Percentiles rank a stretch among this genome's conserved stretches.
These are phyloP conservation scores for Cicer pinnatifidum DNA, from an alignment of 306 rosid genomes.

Conservation along the genomic window DNA sequence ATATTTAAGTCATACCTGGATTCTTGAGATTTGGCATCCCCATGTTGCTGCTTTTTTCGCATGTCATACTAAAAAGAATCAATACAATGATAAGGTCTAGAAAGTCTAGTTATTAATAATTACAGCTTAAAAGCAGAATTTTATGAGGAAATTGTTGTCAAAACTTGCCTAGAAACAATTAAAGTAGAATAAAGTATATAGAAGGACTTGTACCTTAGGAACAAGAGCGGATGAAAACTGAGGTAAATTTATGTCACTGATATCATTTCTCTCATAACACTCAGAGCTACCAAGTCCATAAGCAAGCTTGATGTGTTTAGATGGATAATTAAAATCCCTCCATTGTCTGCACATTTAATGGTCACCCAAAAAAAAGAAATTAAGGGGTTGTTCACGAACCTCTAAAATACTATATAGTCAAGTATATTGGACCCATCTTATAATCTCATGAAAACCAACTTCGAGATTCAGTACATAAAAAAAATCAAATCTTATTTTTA, in stretches of 20 bases:
- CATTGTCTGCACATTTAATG: slow-evolving; percentile 68
- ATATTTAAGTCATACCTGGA: slow-evolving; percentile 60
- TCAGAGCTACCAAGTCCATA: slow-evolving; percentile 48
- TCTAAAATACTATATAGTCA: slow-evolving; percentile 1
- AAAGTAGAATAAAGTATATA: slow-evolving; percentile 4
- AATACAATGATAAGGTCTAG: slow-evolving; percentile 11
- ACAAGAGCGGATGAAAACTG: slow-evolving; percentile 81
- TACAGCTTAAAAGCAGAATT: background rate
- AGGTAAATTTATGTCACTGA: slow-evolving; percentile 50
- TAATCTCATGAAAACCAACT: background rate
- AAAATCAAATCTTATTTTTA: slow-evolving; percentile 9
- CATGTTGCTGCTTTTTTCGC: slow-evolving; percentile 51
- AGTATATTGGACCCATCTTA: background rate
- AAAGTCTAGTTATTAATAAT: slow-evolving; percentile 16
- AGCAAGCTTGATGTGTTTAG: slow-evolving; percentile 64
- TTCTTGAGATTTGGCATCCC: slow-evolving; percentile 50
- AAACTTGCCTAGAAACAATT: slow-evolving; percentile 27
- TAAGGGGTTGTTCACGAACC: background rate
- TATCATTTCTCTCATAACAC: slow-evolving; percentile 51
- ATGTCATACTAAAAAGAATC: slow-evolving; percentile 29
- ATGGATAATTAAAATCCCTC: slow-evolving; percentile 68
- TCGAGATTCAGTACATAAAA: background rate
- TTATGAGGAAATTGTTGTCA: background rate
- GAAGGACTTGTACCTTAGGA: slow-evolving; percentile 60
- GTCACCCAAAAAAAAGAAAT: slow-evolving; percentile 22